These are phyloP conservation scores for Aspergillus haitiensis DNA, from an alignment of 495 filamentous ascomycete genomes.

Conservation along the genomic window DNA sequence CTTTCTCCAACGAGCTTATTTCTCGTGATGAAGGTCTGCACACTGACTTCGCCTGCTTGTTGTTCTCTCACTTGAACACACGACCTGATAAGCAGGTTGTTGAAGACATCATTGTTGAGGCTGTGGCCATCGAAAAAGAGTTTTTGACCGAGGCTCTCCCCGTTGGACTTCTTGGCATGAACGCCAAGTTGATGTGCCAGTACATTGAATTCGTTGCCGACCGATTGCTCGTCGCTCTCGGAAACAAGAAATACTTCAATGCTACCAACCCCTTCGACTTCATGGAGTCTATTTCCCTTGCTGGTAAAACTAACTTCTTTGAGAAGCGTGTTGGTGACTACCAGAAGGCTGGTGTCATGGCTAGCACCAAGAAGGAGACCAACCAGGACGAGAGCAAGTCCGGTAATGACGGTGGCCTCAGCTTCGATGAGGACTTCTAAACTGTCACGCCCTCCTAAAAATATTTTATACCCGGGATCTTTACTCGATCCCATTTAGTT, in stretches of 20 bases:
- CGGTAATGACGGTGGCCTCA: slow-evolving; percentile 75
- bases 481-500: slow-evolving; percentile 22
- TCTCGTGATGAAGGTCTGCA: slow-evolving; percentile 99
- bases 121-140: slow-evolving; percentile 93
- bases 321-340: slow-evolving; percentile 99
- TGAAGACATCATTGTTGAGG: slow-evolving; percentile 86
- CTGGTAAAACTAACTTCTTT: slow-evolving; percentile 99
- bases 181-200: slow-evolving; percentile 94
- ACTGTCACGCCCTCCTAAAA: slow-evolving; percentile 16
- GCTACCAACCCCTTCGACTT: slow-evolving; percentile 97
- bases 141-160: slow-evolving; percentile 96
- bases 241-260: slow-evolving; percentile 91
- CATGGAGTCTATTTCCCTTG: slow-evolving; percentile 99
- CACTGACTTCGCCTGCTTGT: slow-evolving; percentile 96
- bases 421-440: slow-evolving; percentile 97
- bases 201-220: slow-evolving; percentile 99
- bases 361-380: slow-evolving; percentile 78
- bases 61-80: slow-evolving; percentile 93
- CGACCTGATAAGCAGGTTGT: slow-evolving; percentile 80
- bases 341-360: slow-evolving; percentile 99
- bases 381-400: slow-evolving; percentile 53
- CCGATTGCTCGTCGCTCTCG: slow-evolving; percentile 85
- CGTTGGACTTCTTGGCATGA: slow-evolving; percentile 93
- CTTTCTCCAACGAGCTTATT: slow-evolving; percentile 99
- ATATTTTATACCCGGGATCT: slow-evolving; percentile 29